Evolutionary conservation across 2,329 filamentous ascomycete genomes (phyloP).

Genomic region (Colletotrichum gigasporum): DNA sequence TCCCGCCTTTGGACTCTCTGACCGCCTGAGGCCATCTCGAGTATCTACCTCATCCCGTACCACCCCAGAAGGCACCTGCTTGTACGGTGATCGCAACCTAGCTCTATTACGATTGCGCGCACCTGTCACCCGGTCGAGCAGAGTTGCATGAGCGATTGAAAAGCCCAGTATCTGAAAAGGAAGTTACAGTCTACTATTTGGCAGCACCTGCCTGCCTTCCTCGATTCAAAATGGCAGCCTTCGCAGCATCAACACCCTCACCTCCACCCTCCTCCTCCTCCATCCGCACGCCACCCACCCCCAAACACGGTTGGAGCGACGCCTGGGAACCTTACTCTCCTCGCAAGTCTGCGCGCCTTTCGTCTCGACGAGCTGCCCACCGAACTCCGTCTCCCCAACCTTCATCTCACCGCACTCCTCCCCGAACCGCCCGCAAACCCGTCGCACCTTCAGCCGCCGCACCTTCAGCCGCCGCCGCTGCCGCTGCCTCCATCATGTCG

Average conservation of each 20-base stretch:
- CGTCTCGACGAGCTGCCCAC: conserved; percentile 59
- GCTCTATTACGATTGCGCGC: conserved; percentile 1
- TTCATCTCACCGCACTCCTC: conserved; percentile 46
- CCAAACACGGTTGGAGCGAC: conserved; percentile 73
- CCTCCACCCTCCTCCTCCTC: conserved; percentile 60
- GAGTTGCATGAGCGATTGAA: conserved; percentile 1
- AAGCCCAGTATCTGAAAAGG: neutral
- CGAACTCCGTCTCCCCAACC: conserved; percentile 65
- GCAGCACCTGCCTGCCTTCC: conserved; percentile 16
- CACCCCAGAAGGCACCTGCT: neutral
- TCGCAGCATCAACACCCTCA: conserved; percentile 65
- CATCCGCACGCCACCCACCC: conserved; percentile 74
- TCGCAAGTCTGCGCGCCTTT: conserved; percentile 74
- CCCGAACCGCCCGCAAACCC: conserved; percentile 44
- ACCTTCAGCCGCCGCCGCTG: conserved; percentile 35
- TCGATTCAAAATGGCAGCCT: conserved; percentile 28
- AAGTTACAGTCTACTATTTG: conserved; percentile 6
- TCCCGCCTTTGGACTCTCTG: neutral
- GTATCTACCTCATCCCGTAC: neutral
- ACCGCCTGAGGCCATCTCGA: conserved; percentile 6
- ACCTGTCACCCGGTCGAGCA: neutral
- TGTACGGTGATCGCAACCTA: neutral
- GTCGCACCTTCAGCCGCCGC: conserved; percentile 35
- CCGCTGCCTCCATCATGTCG: conserved; percentile 38
- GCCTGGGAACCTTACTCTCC: conserved; percentile 78